Conservation (phyloP, 768 basidiomycete species). For the Suillus bovinus region DNA sequence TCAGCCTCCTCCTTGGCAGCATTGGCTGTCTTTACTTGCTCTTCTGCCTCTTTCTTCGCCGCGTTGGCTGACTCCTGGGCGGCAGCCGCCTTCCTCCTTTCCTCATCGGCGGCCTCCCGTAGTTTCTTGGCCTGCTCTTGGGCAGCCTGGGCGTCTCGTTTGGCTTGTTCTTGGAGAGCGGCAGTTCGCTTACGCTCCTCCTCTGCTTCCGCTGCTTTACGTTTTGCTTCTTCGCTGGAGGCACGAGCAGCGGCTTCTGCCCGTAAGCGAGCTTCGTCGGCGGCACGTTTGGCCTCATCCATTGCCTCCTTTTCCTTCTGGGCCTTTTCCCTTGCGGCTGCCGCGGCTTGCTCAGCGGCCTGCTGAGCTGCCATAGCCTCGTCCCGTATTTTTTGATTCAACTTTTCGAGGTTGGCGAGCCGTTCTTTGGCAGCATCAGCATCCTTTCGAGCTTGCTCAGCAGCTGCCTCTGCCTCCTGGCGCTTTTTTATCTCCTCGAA, state of each 20-base stretch:
- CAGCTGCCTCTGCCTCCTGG: no score
- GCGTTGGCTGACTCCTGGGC: constrained; percentile 17
- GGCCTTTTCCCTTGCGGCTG: background rate
- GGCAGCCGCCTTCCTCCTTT: constrained; percentile 19
- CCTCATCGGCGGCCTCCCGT: constrained; percentile 19
- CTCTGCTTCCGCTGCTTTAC: constrained; percentile 5
- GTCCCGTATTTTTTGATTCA: no score
- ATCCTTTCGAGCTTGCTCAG: no score
- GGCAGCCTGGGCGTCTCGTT: constrained; percentile 11
- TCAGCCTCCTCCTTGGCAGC: background rate
- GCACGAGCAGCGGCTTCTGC: constrained; percentile 6
- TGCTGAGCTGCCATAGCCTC: no score
- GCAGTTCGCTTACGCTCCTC: constrained; percentile 14
- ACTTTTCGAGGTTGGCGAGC: no score
- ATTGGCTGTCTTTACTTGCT: constrained; percentile 12
- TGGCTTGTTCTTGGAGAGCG: constrained; percentile 13
- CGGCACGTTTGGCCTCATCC: background rate
- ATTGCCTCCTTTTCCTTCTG: background rate
- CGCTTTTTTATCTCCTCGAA: no score
- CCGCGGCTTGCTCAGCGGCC: background rate
- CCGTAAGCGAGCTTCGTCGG: background rate
- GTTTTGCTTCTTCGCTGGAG: background rate
- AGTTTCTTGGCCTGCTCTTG: constrained; percentile 7
- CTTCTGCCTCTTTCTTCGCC: constrained; percentile 13
- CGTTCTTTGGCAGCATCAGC: no score